These are phyloP conservation scores for Orobanche coerulescens DNA, from an alignment of 257 asterid species.

Conservation along the genomic window DNA sequence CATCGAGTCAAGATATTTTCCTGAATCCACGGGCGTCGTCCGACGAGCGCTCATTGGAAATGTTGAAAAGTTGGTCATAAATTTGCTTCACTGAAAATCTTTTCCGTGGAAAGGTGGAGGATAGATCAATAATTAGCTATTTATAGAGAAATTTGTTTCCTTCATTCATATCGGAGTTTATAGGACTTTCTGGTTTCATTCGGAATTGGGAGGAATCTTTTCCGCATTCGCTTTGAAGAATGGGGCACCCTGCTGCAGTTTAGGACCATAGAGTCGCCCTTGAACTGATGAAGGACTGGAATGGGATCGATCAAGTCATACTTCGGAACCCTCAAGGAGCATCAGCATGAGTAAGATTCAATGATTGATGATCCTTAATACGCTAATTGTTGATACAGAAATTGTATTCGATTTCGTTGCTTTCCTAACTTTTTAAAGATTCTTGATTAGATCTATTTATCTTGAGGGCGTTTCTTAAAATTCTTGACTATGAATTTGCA, in stretches of 20 bases:
- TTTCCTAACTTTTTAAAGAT: neutral
- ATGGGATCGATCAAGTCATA: conserved; percentile 77
- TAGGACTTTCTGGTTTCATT: conserved; percentile 17
- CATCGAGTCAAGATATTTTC: conserved; percentile 20
- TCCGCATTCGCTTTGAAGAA: conserved; percentile 23
- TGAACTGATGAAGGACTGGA: conserved; percentile 72
- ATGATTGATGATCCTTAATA: conserved; percentile 15
- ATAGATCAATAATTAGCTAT: too few relatives aligned
- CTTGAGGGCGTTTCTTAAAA: conserved; percentile 4
- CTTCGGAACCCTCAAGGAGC: conserved; percentile 84
- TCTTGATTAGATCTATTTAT: conserved; percentile 14
- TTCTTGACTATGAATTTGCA: conserved; percentile 2
- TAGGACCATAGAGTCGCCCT: conserved; percentile 66
- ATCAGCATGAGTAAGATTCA: conserved; percentile 64
- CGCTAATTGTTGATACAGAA: neutral
- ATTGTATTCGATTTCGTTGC: conserved; percentile 3
- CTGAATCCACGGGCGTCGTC: conserved; percentile 46
- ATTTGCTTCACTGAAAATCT: too few relatives aligned
- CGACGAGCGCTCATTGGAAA: too few relatives aligned
- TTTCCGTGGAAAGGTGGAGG: too few relatives aligned
- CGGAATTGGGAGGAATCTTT: conserved; percentile 3
- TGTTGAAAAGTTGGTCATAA: too few relatives aligned
- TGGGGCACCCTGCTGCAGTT: conserved; percentile 83
- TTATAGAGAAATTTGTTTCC: conserved; percentile 19
- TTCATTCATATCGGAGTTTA: conserved; percentile 7